Base-by-base conservation (phyloP, 306 rosid genomes). In the Benincasa hispida region DNA sequence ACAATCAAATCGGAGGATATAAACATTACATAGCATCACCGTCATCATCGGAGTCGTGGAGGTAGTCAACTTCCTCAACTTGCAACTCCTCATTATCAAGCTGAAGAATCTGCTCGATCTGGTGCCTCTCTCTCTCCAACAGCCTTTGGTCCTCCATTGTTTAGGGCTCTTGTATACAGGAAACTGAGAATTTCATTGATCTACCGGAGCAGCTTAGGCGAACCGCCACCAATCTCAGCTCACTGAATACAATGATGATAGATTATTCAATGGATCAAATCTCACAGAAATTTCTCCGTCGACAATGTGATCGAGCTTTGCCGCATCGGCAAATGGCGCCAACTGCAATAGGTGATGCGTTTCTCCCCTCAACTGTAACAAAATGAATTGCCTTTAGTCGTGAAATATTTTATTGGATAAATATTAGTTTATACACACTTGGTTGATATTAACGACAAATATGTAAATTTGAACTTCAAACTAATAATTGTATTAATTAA, bases 81-180 rank as follows among this genome's bases (percentile, higher is more conserved):
- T 83, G 91, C 81, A 94, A 86, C 47, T 90, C 92, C 69, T 94
- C 99, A 62, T 83, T 85, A 86, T 94, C 99, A 79, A 94, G 99
- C 84, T 87, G 86, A 77, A 84, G 90, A 84, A 92, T 91, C 80
- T 89, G 92, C 80, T 94, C 92, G 78, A 94, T 91, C 92, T 94
- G 98, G 56, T 47, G 81, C 86, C 91, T 83, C 83, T 92, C 99
- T 55, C 90, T 82, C 81, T 84, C 97, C 13, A 88, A 65, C 11
- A 88, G 28, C 79, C 88, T 80, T 14, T 83, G 85, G 37, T 86
- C 80, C 0, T 87, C 93, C 99, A 94, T 94, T 51, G 24, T 55
- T 39, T 74, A 75, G 78, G 81, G 80, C 24, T 74, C n/a, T 17
- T 82, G 74, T 37, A 78, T 53, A 5, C 6, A 6, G 11, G 2